phyloP scores from a whole-genome alignment of 192 early-diverging fungal genomes.

The Dimargaris verticillata region DNA sequence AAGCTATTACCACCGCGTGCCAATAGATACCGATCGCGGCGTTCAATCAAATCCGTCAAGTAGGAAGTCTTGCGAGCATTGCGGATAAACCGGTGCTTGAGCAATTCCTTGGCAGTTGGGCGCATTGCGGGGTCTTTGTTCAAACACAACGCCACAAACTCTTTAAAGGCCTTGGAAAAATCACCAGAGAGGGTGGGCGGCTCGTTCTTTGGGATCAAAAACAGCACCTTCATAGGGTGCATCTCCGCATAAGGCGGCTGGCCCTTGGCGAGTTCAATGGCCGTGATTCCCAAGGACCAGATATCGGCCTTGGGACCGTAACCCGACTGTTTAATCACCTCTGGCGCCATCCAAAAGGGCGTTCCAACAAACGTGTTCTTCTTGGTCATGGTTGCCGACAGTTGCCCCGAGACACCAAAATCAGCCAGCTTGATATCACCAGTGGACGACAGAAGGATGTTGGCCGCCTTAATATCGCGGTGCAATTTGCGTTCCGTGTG shows the following conservation, averaged over 20 bases:
- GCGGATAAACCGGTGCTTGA: constrained; percentile 76
- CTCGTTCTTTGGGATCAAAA: constrained; percentile 80
- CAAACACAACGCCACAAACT: constrained; percentile 75
- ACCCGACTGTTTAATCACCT: constrained; percentile 85
- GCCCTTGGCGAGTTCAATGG: constrained; percentile 88
- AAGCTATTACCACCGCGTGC: constrained; percentile 28
- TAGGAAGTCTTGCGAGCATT: constrained; percentile 69
- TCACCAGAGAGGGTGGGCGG: constrained; percentile 64
- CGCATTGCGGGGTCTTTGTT: constrained; percentile 74
- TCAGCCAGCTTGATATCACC: constrained; percentile 89
- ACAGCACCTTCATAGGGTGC: constrained; percentile 89
- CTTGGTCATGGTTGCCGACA: constrained; percentile 79
- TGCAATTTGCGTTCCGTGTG: constrained; percentile 81
- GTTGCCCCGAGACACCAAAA: constrained; percentile 95
- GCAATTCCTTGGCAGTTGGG: constrained; percentile 72
- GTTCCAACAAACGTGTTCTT: constrained; percentile 98
- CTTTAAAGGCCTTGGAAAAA: constrained; percentile 71
- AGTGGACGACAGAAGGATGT: constrained; percentile 53
- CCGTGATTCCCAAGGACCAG: constrained; percentile 94
- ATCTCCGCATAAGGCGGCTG: constrained; percentile 83
- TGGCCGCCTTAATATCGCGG: constrained; percentile 93
- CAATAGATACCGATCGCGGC: constrained; percentile 63
- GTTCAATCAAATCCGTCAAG: constrained; percentile 68
- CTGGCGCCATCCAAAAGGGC: constrained; percentile 90
- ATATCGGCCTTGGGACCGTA: constrained; percentile 96